Evolutionary conservation across 306 rosid species (phyloP), one percentile per base, ranked within the genome.

Genomic region (Casuarina cunninghamiana): DNA sequence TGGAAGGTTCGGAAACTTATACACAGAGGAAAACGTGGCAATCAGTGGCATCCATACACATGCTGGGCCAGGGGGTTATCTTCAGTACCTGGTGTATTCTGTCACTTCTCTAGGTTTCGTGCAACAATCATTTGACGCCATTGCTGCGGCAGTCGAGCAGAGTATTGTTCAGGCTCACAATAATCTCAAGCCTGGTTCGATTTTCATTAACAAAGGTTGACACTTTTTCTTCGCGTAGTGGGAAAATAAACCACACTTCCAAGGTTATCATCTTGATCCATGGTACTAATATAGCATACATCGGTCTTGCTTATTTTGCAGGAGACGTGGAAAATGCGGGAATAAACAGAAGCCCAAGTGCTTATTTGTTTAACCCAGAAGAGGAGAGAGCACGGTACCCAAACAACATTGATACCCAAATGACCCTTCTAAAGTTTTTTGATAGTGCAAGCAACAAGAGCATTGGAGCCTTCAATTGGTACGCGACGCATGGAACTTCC

Each of bases 1-100:
- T 69, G 83, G 73, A 78, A 90, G 96, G 88, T 91, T 80, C 19
- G 97, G 96, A 60, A 74, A 86, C 51, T 49, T 93, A 60, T 93
- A 91, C 35, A 90, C 81, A 0, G 86, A 90, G 84, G 93, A 93
- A 80, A 93, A 91, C 71, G 86, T 91, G 75, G 98, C 97, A 42
- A 91, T 93, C 6, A 93, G 96, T 75, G 98, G 97, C 45, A 93
- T 71, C 84, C 96, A 90, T 69, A 90, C 98, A 6, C 98, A 91
- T 75, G 97, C 97, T 5, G 97, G 97, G 19, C 98, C 98, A 0
- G 97, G 98, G 6, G 98, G 98, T 44, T 93, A 90, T 73, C 76
- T 91, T 21, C 98, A 93, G 57, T 93, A 93, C 13, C 13, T 88
- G 73, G 81, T 90, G n/a, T 93, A 93, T 76, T 79, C 97, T 2